These are phyloP conservation scores for Microcyclospora tardicrescens DNA, from an alignment of 2,329 filamentous ascomycete genomes.

Conservation along the genomic window DNA sequence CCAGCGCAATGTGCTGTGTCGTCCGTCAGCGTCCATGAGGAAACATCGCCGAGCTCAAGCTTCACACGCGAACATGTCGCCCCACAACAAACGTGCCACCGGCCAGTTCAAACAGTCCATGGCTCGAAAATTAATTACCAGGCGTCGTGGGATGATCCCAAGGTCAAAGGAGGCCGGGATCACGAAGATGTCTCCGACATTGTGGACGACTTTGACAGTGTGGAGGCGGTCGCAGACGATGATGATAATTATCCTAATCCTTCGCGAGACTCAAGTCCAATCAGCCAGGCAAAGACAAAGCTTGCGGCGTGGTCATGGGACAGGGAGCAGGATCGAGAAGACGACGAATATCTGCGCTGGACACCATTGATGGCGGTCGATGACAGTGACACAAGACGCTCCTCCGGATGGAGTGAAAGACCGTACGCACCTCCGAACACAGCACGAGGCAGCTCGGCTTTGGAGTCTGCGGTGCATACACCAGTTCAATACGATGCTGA, in stretches of 20 bases:
- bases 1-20: too few species aligned
- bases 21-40: neutral
- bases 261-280: conserved; percentile 4
- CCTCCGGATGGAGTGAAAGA: neutral
- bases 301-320: conserved; percentile 17
- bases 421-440: neutral
- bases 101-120: too few species aligned
- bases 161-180: too few species aligned
- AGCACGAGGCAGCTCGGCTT: conserved; percentile 2
- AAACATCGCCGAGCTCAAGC: conserved; percentile 1
- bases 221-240: neutral
- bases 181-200: neutral
- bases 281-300: conserved; percentile 14
- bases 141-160: conserved; percentile 1
- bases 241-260: conserved; percentile 1
- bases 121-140: too few species aligned
- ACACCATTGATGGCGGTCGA: conserved; percentile 8
- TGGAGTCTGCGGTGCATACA: conserved; percentile 4
- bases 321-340: conserved; percentile 5
- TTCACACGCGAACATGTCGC: neutral
- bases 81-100: conserved; percentile 2
- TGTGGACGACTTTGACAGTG: neutral
- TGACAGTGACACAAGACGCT: neutral
- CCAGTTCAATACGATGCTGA: neutral
- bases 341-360: conserved; percentile 3